These are phyloP conservation scores for Apiotrichum akiyoshidainum DNA, from an alignment of 1,284 basidiomycete species.

Conservation along the genomic window DNA sequence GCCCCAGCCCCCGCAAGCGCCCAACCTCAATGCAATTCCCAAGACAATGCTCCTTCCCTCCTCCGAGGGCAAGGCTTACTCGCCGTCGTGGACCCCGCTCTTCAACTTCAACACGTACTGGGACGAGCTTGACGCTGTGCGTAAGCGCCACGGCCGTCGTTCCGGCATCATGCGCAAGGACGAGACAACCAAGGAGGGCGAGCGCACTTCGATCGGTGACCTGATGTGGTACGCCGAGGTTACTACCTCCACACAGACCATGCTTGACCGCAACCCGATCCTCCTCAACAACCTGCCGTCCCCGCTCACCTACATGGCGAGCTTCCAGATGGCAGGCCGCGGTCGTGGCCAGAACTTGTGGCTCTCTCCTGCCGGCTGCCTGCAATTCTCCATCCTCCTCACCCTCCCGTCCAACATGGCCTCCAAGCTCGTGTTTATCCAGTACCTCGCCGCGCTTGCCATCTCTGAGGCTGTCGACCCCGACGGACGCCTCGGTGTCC, in stretches of 20 bases:
- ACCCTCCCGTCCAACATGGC: constrained; percentile 60
- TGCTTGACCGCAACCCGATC: constrained; percentile 85
- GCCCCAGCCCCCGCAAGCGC: constrained; percentile 55
- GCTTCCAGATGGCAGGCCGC: constrained; percentile 80
- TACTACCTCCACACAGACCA: constrained; percentile 90
- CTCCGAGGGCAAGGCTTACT: constrained; percentile 28
- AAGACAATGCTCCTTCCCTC: constrained; percentile 44
- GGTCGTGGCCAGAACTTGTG: constrained; percentile 87
- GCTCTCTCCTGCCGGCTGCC: constrained; percentile 87
- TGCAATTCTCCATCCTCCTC: constrained; percentile 79
- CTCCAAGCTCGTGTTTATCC: constrained; percentile 80
- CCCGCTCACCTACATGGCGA: constrained; percentile 73
- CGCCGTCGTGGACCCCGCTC: constrained; percentile 48
- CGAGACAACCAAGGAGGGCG: constrained; percentile 15
- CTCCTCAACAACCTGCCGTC: constrained; percentile 68
- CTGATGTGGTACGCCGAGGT: constrained; percentile 80
- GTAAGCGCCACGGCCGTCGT: constrained; percentile 33
- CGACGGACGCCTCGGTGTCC: constrained; percentile 60
- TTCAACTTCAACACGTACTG: constrained; percentile 54
- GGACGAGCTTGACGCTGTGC: constrained; percentile 39
- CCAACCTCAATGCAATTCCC: constrained; percentile 40
- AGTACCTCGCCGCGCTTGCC: constrained; percentile 87
- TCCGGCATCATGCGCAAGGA: constrained; percentile 34
- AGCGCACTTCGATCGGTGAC: constrained; percentile 60
- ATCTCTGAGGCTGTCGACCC: constrained; percentile 69